A percentile compares a stretch with the other conserved stretches of the same genome.
phyloP scores from a whole-genome alignment of 1,284 basidiomycete species.

The Melampsora americana region DNA sequence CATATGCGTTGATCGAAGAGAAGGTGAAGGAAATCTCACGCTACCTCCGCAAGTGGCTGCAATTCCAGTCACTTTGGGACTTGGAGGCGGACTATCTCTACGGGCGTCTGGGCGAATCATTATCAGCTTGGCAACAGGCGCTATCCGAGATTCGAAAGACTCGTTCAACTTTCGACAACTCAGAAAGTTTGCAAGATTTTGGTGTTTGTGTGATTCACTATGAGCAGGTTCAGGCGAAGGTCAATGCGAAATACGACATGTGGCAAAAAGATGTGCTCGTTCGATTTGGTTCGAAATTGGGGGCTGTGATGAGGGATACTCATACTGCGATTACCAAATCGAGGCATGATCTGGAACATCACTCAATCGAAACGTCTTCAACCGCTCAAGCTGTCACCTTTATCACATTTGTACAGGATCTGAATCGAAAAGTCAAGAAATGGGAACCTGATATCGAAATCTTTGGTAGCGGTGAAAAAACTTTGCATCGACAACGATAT shows the following conservation, averaged over 20 bases:
- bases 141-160: slow-evolving; percentile 94
- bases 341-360: slow-evolving; percentile 86
- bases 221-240: slow-evolving; percentile 92
- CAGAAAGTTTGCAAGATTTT: slow-evolving; percentile 88
- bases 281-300: slow-evolving; percentile 85
- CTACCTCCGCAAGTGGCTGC: slow-evolving; percentile 95
- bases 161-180: slow-evolving; percentile 91
- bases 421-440: slow-evolving; percentile 91
- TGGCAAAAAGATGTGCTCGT: slow-evolving; percentile 95
- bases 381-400: slow-evolving; percentile 97
- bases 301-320: slow-evolving; percentile 92
- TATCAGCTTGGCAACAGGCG: slow-evolving; percentile 86
- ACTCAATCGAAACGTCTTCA: slow-evolving; percentile 59
- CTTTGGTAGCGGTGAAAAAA: slow-evolving; percentile 91
- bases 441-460: slow-evolving; percentile 97
- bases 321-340: slow-evolving; percentile 87
- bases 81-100: slow-evolving; percentile 95
- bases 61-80: slow-evolving; percentile 99
- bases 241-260: slow-evolving; percentile 96
- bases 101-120: slow-evolving; percentile 84
- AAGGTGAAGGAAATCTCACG: slow-evolving; percentile 81
- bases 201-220: slow-evolving; percentile 87
- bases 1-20: slow-evolving; percentile 79
- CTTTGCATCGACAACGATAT: slow-evolving; percentile 90
- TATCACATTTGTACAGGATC: slow-evolving; percentile 98